Base-by-base conservation (phyloP, 1,284 basidiomycete genomes). In the Ganoderma resinaceum region DNA sequence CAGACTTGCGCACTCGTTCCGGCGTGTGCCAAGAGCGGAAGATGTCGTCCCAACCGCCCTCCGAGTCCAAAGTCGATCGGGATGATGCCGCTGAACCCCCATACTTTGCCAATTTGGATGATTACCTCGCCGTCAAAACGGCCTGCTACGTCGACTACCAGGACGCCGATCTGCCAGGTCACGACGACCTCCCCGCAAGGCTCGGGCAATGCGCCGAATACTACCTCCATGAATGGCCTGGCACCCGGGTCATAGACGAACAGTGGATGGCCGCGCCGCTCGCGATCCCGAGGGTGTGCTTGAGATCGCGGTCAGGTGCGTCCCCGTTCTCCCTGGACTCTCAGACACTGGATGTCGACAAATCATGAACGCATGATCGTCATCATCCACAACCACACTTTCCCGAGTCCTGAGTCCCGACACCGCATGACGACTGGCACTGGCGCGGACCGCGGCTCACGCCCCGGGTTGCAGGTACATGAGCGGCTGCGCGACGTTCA, bases 271-370 rank as follows among this genome's bases (percentile, higher is more conserved):
- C 60, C 38, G 8, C 29, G n/a, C 60, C 38, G 8, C 29, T 4
- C 16, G 52, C 9, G 69, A 66, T 16, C 66, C 64, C 3, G 63
- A 68, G 35, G 69, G 61, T 4, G 61, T 66, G 4, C 42, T 70
- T 29, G 69, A 70, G 26, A 52, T 64, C 14, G 69, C 69, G 7
- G 29, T 70, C 49, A 68, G 66, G 69, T 68, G 37, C 8, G 62
- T 42, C 33, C 18, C 2, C 29, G 26, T 16, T 35, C 3, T 20
- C 35, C 29, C n/a, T 2, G 1, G 40, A 9, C 5, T n/a, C 23
- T 9, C 42, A n/a, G n/a, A n/a, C n/a, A n/a, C n/a, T n/a, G n/a
- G n/a, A n/a, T n/a, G n/a, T n/a, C n/a, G n/a, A n/a, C n/a, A n/a
- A n/a, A n/a, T n/a, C n/a, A n/a, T n/a, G n/a, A n/a, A n/a, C n/a